Conservation (phyloP, 2,329 filamentous ascomycete genomes). For the Trichoderma koningiopsis region DNA sequence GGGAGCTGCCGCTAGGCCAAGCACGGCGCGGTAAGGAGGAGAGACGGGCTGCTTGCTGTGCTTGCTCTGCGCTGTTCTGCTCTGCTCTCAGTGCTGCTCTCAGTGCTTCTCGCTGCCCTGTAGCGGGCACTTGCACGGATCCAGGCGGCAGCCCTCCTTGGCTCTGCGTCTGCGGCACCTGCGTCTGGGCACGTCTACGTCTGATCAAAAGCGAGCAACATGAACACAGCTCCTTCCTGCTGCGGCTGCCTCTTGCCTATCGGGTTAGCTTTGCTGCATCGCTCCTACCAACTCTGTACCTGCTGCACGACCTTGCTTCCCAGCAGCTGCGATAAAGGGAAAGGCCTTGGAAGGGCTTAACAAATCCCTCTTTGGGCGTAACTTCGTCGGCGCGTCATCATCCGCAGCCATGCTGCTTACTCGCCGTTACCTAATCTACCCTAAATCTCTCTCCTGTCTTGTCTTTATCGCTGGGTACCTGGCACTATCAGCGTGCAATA, state of each 20-base stretch:
- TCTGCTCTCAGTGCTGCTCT: background rate
- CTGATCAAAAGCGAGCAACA: background rate
- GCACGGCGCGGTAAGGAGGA: background rate
- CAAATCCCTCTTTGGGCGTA: background rate
- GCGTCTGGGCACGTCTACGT: background rate
- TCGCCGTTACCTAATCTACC: background rate
- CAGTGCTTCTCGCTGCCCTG: background rate
- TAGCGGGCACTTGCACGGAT: background rate
- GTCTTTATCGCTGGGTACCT: background rate
- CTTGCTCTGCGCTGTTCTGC: background rate
- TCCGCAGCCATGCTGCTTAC: background rate
- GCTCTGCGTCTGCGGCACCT: background rate
- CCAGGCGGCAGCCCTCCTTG: background rate
- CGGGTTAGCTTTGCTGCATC: background rate
- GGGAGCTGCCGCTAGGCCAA: background rate
- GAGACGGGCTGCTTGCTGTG: background rate
- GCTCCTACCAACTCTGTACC: background rate
- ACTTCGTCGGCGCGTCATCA: background rate
- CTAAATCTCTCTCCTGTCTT: background rate
- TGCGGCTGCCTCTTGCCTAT: constrained; percentile 2
- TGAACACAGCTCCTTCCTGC: constrained; percentile 2
- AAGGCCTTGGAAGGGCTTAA: background rate
- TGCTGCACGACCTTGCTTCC: background rate
- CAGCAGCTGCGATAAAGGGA: background rate
- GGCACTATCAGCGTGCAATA: background rate